Base-by-base conservation (phyloP, 2,329 filamentous ascomycete genomes). In the Aspergillus pseudoterreus region DNA sequence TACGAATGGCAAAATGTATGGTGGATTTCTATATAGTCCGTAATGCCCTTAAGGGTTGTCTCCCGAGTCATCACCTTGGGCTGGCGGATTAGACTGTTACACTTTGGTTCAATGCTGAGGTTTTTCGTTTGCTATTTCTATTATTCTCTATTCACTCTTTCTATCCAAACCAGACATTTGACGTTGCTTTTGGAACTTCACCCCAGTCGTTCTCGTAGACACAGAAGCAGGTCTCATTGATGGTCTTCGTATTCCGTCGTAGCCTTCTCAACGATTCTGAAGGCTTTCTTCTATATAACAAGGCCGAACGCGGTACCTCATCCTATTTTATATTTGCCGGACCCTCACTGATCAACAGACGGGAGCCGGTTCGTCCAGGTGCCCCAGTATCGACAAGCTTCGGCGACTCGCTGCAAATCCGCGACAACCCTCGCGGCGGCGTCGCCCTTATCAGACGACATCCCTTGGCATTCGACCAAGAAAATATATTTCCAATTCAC, bases 401-500 rank as follows among this genome's bases (percentile, higher is more conserved):
- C 70, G 3, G 72, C 75, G 42, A 69, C 70, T 44, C 58, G 51
- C 17, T 56, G 57, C 43, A 76, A 50, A 42, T 68, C 66, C 33
- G 59, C 35, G 46, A 75, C 54, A 41, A 73, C 63, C 8, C 58
- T 57, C 6, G 64, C 50, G 27, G 67, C 67, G 10, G 60, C 58
- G 19, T 67, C 64, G 46, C 56, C 55, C 49, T 66, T 59, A 19
- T 53, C 54, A 10, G 61, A 62, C 6, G 59, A 54, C n/a, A 56
- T 53, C 12, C 87, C 86, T 67, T 87, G 82, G 62, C 95, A 91
- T 76, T 97, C 92, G 27, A 96, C 85, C 66, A 97, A 92, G 74
- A 97, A 96, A 35, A 96, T 82, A 73, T 97, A 97, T 68, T 95
- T 85, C 82, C 95, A 97, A 17, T 87, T 83, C 59, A 77, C 74